Percentiles rank a stretch among this genome's conserved stretches.
phyloP scores from a whole-genome alignment of 257 asterid species.

The Coffea eugenioides region DNA sequence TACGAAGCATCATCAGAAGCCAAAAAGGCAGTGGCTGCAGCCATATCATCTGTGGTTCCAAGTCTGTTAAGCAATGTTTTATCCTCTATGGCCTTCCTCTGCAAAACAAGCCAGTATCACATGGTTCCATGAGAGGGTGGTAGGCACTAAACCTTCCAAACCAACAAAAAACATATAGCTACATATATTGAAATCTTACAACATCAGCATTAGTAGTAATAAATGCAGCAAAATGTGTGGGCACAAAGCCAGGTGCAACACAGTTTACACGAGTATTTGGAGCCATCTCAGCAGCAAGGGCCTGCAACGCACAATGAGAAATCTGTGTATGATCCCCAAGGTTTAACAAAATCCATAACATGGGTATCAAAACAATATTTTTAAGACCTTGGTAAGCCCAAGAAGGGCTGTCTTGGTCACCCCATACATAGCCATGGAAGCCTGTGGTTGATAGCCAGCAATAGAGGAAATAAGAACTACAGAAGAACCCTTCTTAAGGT shows the following conservation, averaged over 20 bases:
- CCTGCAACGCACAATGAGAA: constrained; percentile 36
- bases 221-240: constrained; percentile 67
- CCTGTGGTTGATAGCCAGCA: constrained; percentile 56
- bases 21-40: constrained; percentile 80
- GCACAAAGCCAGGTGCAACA: constrained; percentile 94
- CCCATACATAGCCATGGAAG: constrained; percentile 76
- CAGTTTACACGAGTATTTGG: constrained; percentile 93
- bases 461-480: constrained; percentile 66
- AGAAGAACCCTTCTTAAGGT: constrained; percentile 72
- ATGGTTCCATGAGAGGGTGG: neutral
- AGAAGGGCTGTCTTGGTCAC: constrained; percentile 91
- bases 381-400: constrained; percentile 82
- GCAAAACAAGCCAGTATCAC: neutral
- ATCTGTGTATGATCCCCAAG: neutral
- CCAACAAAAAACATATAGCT: neutral
- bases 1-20: constrained; percentile 91
- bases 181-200: constrained; percentile 36
- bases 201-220: constrained; percentile 40
- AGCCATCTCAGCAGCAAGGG: constrained; percentile 87
- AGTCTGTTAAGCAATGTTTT: constrained; percentile 67
- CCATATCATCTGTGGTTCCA: constrained; percentile 84
- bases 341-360: neutral
- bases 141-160: neutral
- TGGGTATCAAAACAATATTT: neutral
- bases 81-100: constrained; percentile 65